Base-by-base conservation (phyloP, 1,284 basidiomycete genomes). In the Cryptococcus neoformans region DNA sequence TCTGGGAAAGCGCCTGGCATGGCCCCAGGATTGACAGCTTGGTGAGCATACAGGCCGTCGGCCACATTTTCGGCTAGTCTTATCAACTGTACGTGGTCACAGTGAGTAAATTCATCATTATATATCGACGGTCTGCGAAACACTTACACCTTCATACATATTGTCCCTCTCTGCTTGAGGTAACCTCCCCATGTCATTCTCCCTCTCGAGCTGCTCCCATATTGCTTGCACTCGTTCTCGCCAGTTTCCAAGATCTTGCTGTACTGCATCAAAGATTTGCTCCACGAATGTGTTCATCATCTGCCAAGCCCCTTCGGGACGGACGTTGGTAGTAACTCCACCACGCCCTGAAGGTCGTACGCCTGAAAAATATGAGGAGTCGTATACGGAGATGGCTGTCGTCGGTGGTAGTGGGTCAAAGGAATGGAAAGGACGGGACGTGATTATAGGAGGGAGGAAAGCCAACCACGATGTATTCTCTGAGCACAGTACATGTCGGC, bases 341-440 rank as follows among this genome's bases (percentile, higher is more conserved):
- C 56, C 28, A 1, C 55, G 49, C 34, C 61, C 51, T 12, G 14
- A 28, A 12, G 45, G 45, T 47, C 45, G 16, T 6, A 83, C 77
- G 1, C 83, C 84, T 6, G 72, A 75, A 78, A 94, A 92, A 78
- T 91, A 94, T 21, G 74, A 76, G 1, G 81, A 77, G 59, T 91
- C 81, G 74, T 94, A 94, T 36, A 67, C 68, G 28, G 80, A 87
- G 5, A 84, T 65, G 2, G 73, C 69, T 2, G 81, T 78, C 1
- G 82, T 81, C 0, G 91, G 90, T 0, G 90, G 89, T 1, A 93
- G 77, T 0, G 90, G 90, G 69, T 94, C 91, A 63, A 87, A 93
- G 3, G 87, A 84, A 52, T 90, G 78, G 14, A 83, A 74, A 37
- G 70, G 64, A n/a, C 59, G 59, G 8, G 64, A 63, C 36, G 59